Base-by-base conservation (phyloP, 2,329 filamentous ascomycete genomes). In the Parasarocladium wereldwijsianum region DNA sequence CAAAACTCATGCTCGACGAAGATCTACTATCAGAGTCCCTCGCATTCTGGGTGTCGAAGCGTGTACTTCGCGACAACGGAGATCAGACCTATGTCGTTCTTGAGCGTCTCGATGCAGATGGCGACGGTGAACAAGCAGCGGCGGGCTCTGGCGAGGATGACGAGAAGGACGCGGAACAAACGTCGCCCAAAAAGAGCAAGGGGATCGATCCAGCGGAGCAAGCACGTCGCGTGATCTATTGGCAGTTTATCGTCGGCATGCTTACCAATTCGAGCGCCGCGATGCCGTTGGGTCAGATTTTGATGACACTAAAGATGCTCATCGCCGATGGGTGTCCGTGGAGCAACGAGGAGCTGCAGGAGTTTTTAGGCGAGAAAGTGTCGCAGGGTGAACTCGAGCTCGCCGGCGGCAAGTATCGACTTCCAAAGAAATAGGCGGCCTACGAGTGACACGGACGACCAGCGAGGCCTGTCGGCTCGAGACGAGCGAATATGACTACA, bases 251-350 rank as follows among this genome's bases (percentile, higher is more conserved):
- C 34, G 63, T 85, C 33, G 84, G 83, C 30, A 96, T 98, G 90
- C 59, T 98, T 53, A 94, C 84, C 37, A 94, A 94, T 51, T 79
- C 84, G 42, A 78, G 78, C 12, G 72, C 67, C 12, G 55, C 78
- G 17, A 90, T 94, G 81, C 76, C 81, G 29, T 58, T 86, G 35
- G 64, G 64, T 32, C 71, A 85, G 48, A 92, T 98, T 39, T 67
- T 75, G 7, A 93, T 86, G 77, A 94, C 96, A 83, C 66, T 98
- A 64, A 84, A 83, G 55, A 87, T 96, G 67, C 68, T 87, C 34
- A 74, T 94, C 31, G 71, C 81, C 0, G 84, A 84, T 9, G 86
- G 85, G 2, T 94, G 93, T 47, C 72, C 82, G 1, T 93, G 84
- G 66, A 83, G 78, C 37, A 82, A 82, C 44, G 86, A 93, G 47